Evolutionary conservation across 768 basidiomycete genomes (phyloP), one percentile per base, ranked within the genome.

Genomic region (Nidularia sp.): DNA sequence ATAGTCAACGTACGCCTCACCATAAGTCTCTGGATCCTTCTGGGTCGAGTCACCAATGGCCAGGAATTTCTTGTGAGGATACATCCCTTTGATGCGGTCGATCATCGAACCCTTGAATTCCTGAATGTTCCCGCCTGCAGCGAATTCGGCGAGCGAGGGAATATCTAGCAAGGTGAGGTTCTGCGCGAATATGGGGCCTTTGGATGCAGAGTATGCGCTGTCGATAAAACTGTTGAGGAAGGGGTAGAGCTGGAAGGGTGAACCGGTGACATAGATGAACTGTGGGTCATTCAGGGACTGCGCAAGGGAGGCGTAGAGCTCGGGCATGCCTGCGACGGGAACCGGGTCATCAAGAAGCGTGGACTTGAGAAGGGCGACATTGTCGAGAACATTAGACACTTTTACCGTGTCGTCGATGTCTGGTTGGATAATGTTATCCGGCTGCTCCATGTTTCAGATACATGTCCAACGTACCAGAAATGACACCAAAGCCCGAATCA

Each of bases 331-430:
- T n/a, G 67, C 6, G 6, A 77, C 74, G 7, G 72, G 63, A 31
- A 60, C 56, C 2, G 74, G 74, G 44, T 69, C 65, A 18, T 76
- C 71, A 43, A 75, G 58, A 36, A 76, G 63, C 5, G 74, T 75
- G 13, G 72, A 57, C 54, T 72, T 65, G 39, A 70, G 55, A n/a
- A 70, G 57, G 31, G 62, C 58, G 3, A 62, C 49, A 34, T 57
- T 69, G 56, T 75, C 63, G 31, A 74, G 66, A 18, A 68, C 70
- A 51, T 75, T 61, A 0, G 74, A 68, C 10, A 75, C 57, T 55
- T 77, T 77, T 39, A 77, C 60, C 1, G 73, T 77, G 54, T 75
- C 74, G 54, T 77, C 73, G 50, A 75, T 71, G 57, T 77, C 74
- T 75, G 52, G 15, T 8, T 29, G 42, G 22, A 6, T 15, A 50